Base-by-base conservation (phyloP, 208 protist genomes). In the Acanthamoeba royreba region DNA sequence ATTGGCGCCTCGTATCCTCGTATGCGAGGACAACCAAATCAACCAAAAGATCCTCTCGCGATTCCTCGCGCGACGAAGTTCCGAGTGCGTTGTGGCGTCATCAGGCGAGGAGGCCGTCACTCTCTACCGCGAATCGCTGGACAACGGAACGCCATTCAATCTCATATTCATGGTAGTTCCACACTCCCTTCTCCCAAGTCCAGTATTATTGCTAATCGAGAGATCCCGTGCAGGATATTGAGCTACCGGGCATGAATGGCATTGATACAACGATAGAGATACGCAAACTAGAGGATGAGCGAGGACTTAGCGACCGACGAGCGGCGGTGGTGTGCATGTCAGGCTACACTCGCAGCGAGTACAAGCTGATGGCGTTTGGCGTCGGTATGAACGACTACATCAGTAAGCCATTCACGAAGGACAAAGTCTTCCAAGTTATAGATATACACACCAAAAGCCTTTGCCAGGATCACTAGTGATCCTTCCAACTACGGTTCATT, bases 311-410 rank as follows among this genome's bases (percentile, higher is more conserved):
- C 40, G n/a, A 45, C 40, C 72, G 42, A n/a, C 72, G 72, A 4
- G 72, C 49, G 7, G 40, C 72, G 40, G 72, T 81, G 4, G 72
- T 81, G 17, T 81, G 72, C 72, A 81, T 81, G 72, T 81, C 72
- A 0, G 72, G 72, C 0, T 81, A 81, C 72, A 81, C 72, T 22
- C 72, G 72, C 43, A 81, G 72, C n/a, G 72, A 81, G 42, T 81
- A 81, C 72, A 81, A 81, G 72, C 72, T 81, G 40, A 81, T 81
- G 72, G 72, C 72, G 17, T 81, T 81, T n/a, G 72, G 72, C 40
- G 72, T 81, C 4, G 72, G 72, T 5, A 81, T 81, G 72, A 81
- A 81, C 22, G 72, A 81, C 72, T 81, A 81, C 72, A 43, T 81
- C 72, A 81, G 72, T n/a, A 81, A 81, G 72, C 72, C 72, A 5